Conservation (phyloP, 2,329 filamentous ascomycete species). For the Lecanosticta acicola region DNA sequence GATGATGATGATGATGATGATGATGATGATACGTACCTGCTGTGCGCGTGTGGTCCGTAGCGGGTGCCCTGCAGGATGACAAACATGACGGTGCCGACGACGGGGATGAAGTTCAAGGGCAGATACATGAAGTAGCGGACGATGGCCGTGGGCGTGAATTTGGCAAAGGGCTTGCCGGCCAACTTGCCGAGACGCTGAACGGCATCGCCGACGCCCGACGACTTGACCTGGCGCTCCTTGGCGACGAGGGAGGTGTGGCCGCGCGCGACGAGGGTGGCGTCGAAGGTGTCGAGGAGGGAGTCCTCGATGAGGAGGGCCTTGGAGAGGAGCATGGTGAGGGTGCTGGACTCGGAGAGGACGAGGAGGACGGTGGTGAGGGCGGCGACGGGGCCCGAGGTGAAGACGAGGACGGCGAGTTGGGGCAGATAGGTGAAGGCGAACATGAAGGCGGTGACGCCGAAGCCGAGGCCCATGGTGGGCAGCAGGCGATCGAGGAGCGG, state of each 20-base stretch:
- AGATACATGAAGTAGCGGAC: constrained; percentile 78
- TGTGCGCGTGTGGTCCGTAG: constrained; percentile 50
- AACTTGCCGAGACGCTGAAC: constrained; percentile 54
- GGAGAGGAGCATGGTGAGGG: constrained; percentile 49
- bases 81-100: constrained; percentile 79
- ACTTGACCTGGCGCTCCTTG: constrained; percentile 66
- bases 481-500: constrained; percentile 54
- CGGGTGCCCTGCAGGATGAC: constrained; percentile 61
- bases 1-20: neutral
- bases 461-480: constrained; percentile 63
- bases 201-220: constrained; percentile 44
- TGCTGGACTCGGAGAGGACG: constrained; percentile 49
- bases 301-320: constrained; percentile 74
- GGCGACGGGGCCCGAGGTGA: constrained; percentile 78
- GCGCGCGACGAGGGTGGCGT: constrained; percentile 58
- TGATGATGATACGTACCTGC: constrained; percentile 51
- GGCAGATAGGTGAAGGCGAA: constrained; percentile 83
- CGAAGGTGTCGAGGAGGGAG: constrained; percentile 81
- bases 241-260: constrained; percentile 60
- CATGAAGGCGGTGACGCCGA: constrained; percentile 68
- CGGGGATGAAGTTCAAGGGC: constrained; percentile 86
- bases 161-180: constrained; percentile 50
- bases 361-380: constrained; percentile 67
- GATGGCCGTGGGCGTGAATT: constrained; percentile 54
- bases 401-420: constrained; percentile 73